Evolutionary conservation across 2,329 filamentous ascomycete genomes (phyloP), one percentile per base, ranked within the genome.

Genomic region (Penicillium sp.): DNA sequence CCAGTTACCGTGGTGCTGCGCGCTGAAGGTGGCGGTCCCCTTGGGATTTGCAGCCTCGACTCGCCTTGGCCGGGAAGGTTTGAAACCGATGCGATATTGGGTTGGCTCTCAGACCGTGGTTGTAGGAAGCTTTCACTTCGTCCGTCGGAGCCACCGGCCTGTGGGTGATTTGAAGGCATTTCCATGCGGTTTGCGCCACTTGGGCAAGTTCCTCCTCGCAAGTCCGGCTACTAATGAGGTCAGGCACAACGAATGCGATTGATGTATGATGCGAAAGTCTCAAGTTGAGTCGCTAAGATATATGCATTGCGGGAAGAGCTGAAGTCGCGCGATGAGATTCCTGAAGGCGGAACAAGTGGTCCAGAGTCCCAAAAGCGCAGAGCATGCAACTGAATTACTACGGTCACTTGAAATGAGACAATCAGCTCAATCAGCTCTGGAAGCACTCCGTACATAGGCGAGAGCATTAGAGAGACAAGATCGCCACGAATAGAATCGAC

Each of bases 91-190:
- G 66, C 31, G 26, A 64, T 57, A n/a, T 51, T 59, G 46, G 54
- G 19, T 23, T 60, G 57, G 29, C 30, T 46, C 5, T 64, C 59
- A 6, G 56, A 35, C 17, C 58, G 64, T 13, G 46, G 52, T 21
- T 63, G 68, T 11, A 62, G 46, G 58, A 30, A 61, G 60, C 30
- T 59, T 56, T 44, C 51, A 47, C 58, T 53, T 58, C 55, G 64
- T 51, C 54, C 49, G 29, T 21, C 56, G 15, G 56, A 26, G n/a
- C 61, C 50, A 5, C 17, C 62, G 17, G 50, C 23, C 47, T 67
- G 57, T 17, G 61, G 65, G n/a, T 57, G 41, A 46, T 44, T 50
- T 26, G 62, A 64, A n/a, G 64, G 59, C 15, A 50, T 48, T 30
- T 66, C 64, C 66, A 67, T 66, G 21, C 8, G 48, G 19, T n/a